These are phyloP conservation scores for Starmerella vaccinii DNA, from an alignment of 805 yeast genomes.

Conservation along the genomic window DNA sequence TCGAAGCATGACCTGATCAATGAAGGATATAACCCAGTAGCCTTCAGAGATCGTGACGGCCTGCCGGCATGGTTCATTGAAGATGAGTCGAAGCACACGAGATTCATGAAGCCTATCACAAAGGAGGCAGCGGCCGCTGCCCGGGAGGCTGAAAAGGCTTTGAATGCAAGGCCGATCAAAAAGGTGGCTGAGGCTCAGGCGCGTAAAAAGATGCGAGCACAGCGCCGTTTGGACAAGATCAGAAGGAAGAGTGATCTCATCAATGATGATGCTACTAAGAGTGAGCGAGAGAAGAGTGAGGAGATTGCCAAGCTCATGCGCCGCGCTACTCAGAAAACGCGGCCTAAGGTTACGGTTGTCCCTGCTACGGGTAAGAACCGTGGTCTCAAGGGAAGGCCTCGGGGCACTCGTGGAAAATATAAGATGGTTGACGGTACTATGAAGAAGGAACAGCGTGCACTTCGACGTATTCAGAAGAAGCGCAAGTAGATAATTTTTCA, in stretches of 20 bases:
- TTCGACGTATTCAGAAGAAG: slow-evolving; percentile 81
- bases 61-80: slow-evolving; percentile 96
- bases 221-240: slow-evolving; percentile 72
- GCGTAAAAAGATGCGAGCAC: slow-evolving; percentile 88
- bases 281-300: slow-evolving; percentile 90
- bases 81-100: slow-evolving; percentile 80
- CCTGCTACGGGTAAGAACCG: slow-evolving; percentile 77
- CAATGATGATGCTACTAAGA: slow-evolving; percentile 74
- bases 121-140: slow-evolving; percentile 81
- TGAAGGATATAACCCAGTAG: slow-evolving; percentile 84
- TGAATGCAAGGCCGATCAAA: slow-evolving; percentile 96
- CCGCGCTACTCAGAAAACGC: slow-evolving; percentile 54
- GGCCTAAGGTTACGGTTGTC: slow-evolving; percentile 79
- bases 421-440: slow-evolving; percentile 98
- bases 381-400: slow-evolving; percentile 90
- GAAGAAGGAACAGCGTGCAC: slow-evolving; percentile 95
- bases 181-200: slow-evolving; percentile 98
- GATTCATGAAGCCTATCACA: slow-evolving; percentile 79
- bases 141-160: slow-evolving; percentile 61
- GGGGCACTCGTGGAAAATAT: slow-evolving; percentile 92
- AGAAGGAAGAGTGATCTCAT: slow-evolving; percentile 88
- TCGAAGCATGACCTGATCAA: slow-evolving; percentile 76
- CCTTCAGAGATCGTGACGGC: slow-evolving; percentile 84
- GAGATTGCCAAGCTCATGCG: slow-evolving; percentile 83
- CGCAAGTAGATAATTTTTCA: slow-evolving; percentile 41